phyloP scores from a whole-genome alignment of 2,329 filamentous ascomycete genomes.

The Penicillium sp. region DNA sequence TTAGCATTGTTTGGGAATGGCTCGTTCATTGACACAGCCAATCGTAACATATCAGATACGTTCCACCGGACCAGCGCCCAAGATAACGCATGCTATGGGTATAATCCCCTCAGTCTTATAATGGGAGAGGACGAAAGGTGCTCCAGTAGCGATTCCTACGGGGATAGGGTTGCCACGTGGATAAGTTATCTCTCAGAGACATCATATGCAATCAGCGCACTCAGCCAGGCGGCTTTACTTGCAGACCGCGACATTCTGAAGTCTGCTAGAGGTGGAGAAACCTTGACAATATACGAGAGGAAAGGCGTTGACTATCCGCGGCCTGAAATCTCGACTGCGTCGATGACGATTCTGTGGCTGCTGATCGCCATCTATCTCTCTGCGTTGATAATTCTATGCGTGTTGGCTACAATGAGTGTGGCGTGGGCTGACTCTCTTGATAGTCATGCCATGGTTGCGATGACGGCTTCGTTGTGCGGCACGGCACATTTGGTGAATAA shows the following conservation, averaged over 20 bases:
- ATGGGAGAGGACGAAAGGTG: not conserved
- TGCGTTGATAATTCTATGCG: not conserved
- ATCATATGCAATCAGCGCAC: not conserved
- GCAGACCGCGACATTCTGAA: not conserved
- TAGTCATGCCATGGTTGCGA: not conserved
- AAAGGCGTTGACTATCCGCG: not conserved
- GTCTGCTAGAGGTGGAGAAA: not conserved
- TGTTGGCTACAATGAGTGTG: not conserved
- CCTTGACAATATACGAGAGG: not conserved
- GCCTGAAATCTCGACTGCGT: not conserved
- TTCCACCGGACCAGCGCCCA: not conserved
- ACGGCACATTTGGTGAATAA: not conserved
- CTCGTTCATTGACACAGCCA: not conserved
- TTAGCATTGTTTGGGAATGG: not conserved
- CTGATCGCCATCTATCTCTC: not conserved
- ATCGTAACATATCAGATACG: not conserved
- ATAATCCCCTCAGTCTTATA: not conserved
- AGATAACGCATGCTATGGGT: not conserved
- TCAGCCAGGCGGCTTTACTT: not conserved
- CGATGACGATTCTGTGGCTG: not conserved
- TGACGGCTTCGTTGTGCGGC: not conserved
- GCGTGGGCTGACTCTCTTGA: not conserved
- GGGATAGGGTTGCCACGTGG: not conserved
- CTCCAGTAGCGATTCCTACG: not conserved
- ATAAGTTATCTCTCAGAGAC: not conserved